phyloP scores from a whole-genome alignment of 176 grass and related monocot genomes.

The Chrysopogon serrulatus region DNA sequence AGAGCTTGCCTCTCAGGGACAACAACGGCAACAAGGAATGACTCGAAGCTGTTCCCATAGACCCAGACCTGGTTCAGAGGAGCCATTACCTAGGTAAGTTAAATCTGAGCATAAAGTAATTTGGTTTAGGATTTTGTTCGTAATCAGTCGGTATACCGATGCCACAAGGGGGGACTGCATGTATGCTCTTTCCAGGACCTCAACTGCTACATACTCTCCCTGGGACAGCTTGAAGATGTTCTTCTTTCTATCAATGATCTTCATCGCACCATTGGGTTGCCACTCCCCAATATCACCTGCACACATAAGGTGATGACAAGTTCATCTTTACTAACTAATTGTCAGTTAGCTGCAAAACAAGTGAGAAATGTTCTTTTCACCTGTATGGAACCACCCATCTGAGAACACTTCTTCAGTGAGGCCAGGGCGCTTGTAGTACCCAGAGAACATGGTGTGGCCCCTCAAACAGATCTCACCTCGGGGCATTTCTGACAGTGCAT shows the following conservation, averaged over 20 bases:
- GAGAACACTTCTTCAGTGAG: constrained; percentile 63
- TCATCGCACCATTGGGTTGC: constrained; percentile 84
- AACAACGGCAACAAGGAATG: constrained; percentile 81
- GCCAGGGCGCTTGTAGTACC: constrained; percentile 81
- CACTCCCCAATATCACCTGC: constrained; percentile 92
- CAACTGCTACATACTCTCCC: constrained; percentile 91
- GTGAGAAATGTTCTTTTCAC: background rate
- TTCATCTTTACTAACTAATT: background rate
- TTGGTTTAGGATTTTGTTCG: background rate
- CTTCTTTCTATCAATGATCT: constrained; percentile 96
- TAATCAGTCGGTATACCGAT: constrained; percentile 1
- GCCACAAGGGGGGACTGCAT: constrained; percentile 61
- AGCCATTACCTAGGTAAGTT: background rate
- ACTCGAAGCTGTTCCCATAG: constrained; percentile 94
- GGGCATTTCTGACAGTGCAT: constrained; percentile 52
- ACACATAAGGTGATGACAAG: background rate
- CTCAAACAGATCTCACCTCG: constrained; percentile 95
- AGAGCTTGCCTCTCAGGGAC: constrained; percentile 77
- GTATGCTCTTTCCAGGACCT: constrained; percentile 75
- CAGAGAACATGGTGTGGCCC: constrained; percentile 80
- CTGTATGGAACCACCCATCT: constrained; percentile 96
- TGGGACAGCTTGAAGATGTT: constrained; percentile 98
- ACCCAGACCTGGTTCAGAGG: constrained; percentile 69
- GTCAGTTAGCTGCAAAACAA: background rate
- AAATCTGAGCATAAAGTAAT: background rate